Base-by-base conservation (phyloP, 2,329 filamentous ascomycete species). In the Pochonia chlamydosporia region DNA sequence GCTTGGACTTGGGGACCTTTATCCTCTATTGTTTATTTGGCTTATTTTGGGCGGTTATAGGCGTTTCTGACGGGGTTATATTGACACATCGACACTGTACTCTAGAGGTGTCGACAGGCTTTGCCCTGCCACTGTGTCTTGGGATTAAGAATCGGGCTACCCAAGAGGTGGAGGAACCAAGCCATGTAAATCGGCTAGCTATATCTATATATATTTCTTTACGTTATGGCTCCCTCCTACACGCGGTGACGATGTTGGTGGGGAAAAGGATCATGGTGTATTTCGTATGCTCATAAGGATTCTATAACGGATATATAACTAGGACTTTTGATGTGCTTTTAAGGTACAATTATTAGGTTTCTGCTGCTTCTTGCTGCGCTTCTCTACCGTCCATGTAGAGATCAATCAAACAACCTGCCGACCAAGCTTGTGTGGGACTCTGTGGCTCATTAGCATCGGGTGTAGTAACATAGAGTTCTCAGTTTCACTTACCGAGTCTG, bases 391-490 rank as follows among this genome's bases (percentile, higher is more conserved):
- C 93, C 75, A 96, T 91, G 71, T 96, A 99, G 54, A 99, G 69
- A 70, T 99, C 93, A 60, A 99, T 88, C 61, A 99, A 74, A 65
- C 93, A 97, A 20, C 89, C 87, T 25, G 93, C 88, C 45, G 90
- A 96, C 93, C 93, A 99, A 45, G 93, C 87, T 67, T 99, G 93
- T 1, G 93, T 96, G 23, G 93, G 93, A 45, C 86, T 93, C 84
- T 93, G 62, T 47, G 40, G 24, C 18, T 24, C 10, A 16, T 36
- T 20, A 41, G 41, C n/a, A 18, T 18, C 25, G 10, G 16, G 4
- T 18, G 31, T 14, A 45, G 7, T 18, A 26, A 40, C 33, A 10
- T 5, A 9, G 18, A 23, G n/a, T n/a, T n/a, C n/a, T n/a, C n/a
- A n/a, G n/a, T n/a, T n/a, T n/a, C 10, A 77, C 85, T 74, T 68